Evolutionary conservation across 2,329 filamentous ascomycete species (phyloP), one percentile per base, ranked within the genome.

Genomic region (Parastagonospora nodorum): DNA sequence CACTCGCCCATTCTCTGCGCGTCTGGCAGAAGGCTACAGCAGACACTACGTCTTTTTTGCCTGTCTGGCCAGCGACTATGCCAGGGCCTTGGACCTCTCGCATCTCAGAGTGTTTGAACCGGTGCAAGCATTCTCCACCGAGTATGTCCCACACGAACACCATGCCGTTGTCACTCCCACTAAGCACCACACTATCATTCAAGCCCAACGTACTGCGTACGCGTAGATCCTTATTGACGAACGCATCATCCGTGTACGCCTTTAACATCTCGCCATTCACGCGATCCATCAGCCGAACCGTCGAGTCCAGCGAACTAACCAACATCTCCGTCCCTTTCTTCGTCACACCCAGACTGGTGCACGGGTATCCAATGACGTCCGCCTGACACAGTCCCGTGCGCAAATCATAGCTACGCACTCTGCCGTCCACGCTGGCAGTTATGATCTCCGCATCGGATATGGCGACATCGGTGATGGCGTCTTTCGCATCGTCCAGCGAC

Each of bases 141-240:
- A 96, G 71, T 15, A 96, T 77, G 75, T 97, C 92, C 93, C 93
- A 97, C 1, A 85, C 90, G 77, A 87, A 87, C 7, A 92, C 74
- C 64, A 80, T 80, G 2, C 88, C 89, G 53, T 88, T 79, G 74
- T 97, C 92, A 64, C 92, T 91, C 7, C 93, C 93, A 43, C 85
- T 88, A 3, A 97, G 66, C 1, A 94, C 90, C 42, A 88, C 87
- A 52, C 84, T 86, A 74, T 96, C 93, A 56, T 83, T 86, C 28
- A 84, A 81, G 1, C 90, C 92, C 48, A 97, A 77, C 4, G 89
- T 80, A 33, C 87, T 87, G 72, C 91, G 85, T 29, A 95, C 80
- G n/a, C 91, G 80, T 54, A 94, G 77, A 40, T 87, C 85, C 55
- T 82, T 83, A 68, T 94, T 95, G 60, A 77, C 76, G 63, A 83